Conservation (phyloP, 163 green algal genomes). For the Scenedesmus sp. region DNA sequence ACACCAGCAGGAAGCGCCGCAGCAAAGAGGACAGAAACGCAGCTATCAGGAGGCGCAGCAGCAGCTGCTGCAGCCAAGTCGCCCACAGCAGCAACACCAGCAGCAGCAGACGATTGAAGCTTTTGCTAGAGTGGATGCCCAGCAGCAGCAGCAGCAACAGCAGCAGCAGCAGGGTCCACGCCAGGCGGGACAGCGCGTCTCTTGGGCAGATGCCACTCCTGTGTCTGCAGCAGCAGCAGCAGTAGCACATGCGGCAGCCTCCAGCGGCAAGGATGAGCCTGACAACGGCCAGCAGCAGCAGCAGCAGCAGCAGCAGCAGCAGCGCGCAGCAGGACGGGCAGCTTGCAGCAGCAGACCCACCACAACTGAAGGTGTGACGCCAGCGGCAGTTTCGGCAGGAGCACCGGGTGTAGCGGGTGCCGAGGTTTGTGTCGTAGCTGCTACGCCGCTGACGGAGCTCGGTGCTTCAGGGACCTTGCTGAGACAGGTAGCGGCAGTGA, state of each 20-base stretch:
- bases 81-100: background rate
- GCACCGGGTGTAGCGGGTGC: background rate
- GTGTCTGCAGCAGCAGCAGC: constrained; percentile 6
- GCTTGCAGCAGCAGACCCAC: background rate
- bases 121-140: background rate
- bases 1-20: background rate
- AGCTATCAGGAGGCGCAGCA: background rate
- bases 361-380: background rate
- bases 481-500: background rate
- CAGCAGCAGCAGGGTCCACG: no score
- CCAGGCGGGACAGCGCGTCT: no score
- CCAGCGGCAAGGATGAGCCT: background rate
- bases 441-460: constrained; percentile 2
- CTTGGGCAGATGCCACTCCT: background rate
- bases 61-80: background rate
- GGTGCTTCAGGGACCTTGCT: background rate
- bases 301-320: background rate
- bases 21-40: background rate
- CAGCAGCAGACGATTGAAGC: background rate
- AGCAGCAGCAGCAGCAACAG: constrained; percentile 4
- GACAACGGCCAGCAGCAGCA: background rate
- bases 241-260: background rate
- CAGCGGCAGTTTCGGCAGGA: background rate
- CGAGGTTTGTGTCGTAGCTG: background rate
- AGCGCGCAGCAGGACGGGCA: background rate